Conservation (phyloP, 345 rosid species). For the Microthlaspi erraticum region DNA sequence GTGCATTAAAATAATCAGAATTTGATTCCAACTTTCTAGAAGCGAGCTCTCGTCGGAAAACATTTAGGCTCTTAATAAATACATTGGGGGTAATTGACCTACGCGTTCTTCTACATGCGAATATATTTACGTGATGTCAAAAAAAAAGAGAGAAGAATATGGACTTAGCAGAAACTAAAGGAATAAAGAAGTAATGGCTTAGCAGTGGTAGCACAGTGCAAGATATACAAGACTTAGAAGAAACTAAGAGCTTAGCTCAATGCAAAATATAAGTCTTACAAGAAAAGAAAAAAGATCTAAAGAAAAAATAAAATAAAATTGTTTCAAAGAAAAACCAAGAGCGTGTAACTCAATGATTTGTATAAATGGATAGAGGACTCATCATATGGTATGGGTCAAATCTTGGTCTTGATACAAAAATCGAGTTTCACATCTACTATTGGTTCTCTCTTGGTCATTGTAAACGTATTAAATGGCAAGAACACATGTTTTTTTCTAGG, state of each 20-base stretch:
- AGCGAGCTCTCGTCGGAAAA: slow-evolving; percentile 11
- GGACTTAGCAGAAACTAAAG: background rate
- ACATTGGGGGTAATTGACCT: background rate
- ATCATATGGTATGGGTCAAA: too few relatives aligned
- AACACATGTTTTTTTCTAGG: too few relatives aligned
- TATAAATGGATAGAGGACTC: too few relatives aligned
- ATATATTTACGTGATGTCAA: slow-evolving; percentile 4
- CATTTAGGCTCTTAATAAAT: slow-evolving; percentile 10
- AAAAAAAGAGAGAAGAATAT: background rate
- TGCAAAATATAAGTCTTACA: background rate
- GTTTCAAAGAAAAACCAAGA: too few relatives aligned
- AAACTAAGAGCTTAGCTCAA: background rate
- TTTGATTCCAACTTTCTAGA: slow-evolving; percentile 36
- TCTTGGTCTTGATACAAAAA: too few relatives aligned
- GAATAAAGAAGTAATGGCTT: background rate
- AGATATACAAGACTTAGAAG: background rate
- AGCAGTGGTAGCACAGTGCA: background rate
- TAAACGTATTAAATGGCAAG: too few relatives aligned
- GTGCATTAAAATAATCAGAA: slow-evolving; percentile 28
- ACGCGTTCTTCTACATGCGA: slow-evolving; percentile 16
- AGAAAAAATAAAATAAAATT: too few relatives aligned
- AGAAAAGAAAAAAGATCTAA: background rate
- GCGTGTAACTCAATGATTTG: too few relatives aligned
- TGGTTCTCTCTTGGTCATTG: too few relatives aligned
- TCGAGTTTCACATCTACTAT: too few relatives aligned